Percentiles rank a stretch among this genome's conserved stretches.
These are phyloP conservation scores for Zasmidium angulare DNA, from an alignment of 2,329 filamentous ascomycete species.

Conservation along the genomic window DNA sequence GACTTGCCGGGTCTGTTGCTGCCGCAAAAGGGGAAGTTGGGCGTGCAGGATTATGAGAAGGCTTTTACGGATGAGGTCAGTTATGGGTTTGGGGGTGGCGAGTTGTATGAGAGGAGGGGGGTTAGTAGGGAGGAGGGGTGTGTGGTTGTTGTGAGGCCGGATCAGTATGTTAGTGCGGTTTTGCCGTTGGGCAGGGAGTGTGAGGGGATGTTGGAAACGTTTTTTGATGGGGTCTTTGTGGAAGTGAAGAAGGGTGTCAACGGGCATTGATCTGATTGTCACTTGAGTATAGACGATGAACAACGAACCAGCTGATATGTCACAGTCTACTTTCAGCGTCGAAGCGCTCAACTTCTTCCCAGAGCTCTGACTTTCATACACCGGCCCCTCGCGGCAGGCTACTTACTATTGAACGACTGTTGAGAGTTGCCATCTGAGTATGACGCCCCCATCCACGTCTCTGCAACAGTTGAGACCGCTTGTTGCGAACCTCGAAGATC, in stretches of 20 bases:
- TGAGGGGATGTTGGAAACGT: conserved; percentile 22
- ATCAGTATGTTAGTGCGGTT: conserved; percentile 60
- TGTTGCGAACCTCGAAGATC: too few species aligned
- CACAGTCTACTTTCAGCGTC: too few species aligned
- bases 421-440: too few species aligned
- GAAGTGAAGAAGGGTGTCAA: neutral
- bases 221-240: conserved; percentile 34
- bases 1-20: conserved; percentile 46
- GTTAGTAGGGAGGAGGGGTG: conserved; percentile 57
- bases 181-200: conserved; percentile 28
- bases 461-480: too few species aligned
- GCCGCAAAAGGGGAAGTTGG: conserved; percentile 40
- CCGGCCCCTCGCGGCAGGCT: too few species aligned
- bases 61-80: conserved; percentile 49
- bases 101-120: conserved; percentile 58
- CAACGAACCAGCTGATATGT: too few species aligned
- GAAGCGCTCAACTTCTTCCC: too few species aligned
- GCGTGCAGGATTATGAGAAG: conserved; percentile 40
- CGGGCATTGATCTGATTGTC: neutral
- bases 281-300: too few species aligned
- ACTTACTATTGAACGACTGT: too few species aligned
- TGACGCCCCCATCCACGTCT: too few species aligned
- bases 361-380: too few species aligned
- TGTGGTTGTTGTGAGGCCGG: conserved; percentile 62
- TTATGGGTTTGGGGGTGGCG: conserved; percentile 36